phyloP scores from a whole-genome alignment of 495 filamentous ascomycete species.

The Trichoderma reesei region DNA sequence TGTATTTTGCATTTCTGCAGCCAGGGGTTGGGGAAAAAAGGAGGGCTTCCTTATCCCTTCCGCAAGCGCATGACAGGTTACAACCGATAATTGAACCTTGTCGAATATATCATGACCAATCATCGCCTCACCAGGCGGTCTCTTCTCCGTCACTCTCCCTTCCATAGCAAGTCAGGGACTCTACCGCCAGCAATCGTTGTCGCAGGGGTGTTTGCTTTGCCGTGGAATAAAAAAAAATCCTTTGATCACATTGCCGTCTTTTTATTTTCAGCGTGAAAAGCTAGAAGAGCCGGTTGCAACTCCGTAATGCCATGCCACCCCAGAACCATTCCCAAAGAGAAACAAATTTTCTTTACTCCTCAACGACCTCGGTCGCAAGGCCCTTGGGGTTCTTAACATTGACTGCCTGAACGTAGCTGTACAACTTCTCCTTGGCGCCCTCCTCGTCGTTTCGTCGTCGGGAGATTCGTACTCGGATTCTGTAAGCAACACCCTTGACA shows the following conservation, averaged over 20 bases:
- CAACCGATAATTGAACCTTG: slow-evolving; percentile 2
- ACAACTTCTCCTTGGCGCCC: slow-evolving; percentile 94
- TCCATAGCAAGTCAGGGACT: not conserved
- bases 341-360: slow-evolving; percentile 35
- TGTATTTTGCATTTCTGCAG: slow-evolving; percentile 9
- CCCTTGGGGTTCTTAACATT: slow-evolving; percentile 99
- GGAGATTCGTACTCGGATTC: slow-evolving; percentile 93
- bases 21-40: not conserved
- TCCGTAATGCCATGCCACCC: slow-evolving; percentile 34
- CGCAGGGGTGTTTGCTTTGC: not conserved
- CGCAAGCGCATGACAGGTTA: slow-evolving; percentile 7
- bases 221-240: slow-evolving; percentile 4
- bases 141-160: not conserved
- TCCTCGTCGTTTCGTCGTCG: slow-evolving; percentile 99
- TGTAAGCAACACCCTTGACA: slow-evolving; percentile 95
- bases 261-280: slow-evolving; percentile 4
- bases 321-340: slow-evolving; percentile 28
- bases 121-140: not conserved
- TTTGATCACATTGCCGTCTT: slow-evolving; percentile 12
- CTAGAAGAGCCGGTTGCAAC: slow-evolving; percentile 12
- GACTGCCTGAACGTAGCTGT: slow-evolving; percentile 98
- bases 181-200: not conserved
- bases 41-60: not conserved
- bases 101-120: slow-evolving; percentile 1
- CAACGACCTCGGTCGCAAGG: slow-evolving; percentile 72